Percentiles rank a stretch among this genome's conserved stretches.
These are phyloP conservation scores for Penicillium sp. DNA, from an alignment of 2,329 filamentous ascomycete species.

Conservation along the genomic window DNA sequence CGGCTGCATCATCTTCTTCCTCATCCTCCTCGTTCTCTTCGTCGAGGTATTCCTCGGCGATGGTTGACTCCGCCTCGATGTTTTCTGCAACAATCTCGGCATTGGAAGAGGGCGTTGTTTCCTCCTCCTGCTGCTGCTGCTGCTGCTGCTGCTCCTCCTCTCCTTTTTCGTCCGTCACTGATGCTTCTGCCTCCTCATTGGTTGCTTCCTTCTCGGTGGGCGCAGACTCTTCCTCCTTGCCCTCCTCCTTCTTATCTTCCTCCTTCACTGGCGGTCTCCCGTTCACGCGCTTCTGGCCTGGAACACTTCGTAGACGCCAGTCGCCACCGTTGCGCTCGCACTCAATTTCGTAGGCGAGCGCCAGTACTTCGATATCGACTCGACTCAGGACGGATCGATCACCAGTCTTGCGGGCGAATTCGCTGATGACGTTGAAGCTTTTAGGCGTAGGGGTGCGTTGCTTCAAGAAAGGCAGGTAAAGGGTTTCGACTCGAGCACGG, in stretches of 20 bases:
- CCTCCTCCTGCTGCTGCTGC: slow-evolving; percentile 19
- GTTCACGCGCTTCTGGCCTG: slow-evolving; percentile 72
- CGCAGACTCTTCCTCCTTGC: slow-evolving; percentile 18
- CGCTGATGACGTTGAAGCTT: slow-evolving; percentile 71
- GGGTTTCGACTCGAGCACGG: slow-evolving; percentile 72
- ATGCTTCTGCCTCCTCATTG: slow-evolving; percentile 18
- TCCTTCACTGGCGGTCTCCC: slow-evolving; percentile 55
- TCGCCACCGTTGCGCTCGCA: slow-evolving; percentile 84
- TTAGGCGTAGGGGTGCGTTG: slow-evolving; percentile 67
- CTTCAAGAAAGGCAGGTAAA: slow-evolving; percentile 77
- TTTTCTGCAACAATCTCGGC: not conserved
- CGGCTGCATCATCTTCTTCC: slow-evolving; percentile 29
- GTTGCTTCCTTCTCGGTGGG: slow-evolving; percentile 3
- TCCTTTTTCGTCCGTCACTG: slow-evolving; percentile 3
- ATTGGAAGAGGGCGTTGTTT: slow-evolving; percentile 10
- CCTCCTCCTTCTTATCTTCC: slow-evolving; percentile 11
- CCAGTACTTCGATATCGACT: slow-evolving; percentile 83
- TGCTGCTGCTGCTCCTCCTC: slow-evolving; percentile 7
- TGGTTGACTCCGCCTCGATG: slow-evolving; percentile 6
- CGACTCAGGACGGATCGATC: slow-evolving; percentile 82
- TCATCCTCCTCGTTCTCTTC: slow-evolving; percentile 29
- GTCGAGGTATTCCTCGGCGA: slow-evolving; percentile 24
- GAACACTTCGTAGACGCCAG: slow-evolving; percentile 72
- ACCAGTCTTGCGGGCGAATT: slow-evolving; percentile 83
- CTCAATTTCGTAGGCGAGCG: slow-evolving; percentile 89